Evolutionary conservation across 2,329 filamentous ascomycete species (phyloP).

Genomic region (Nemania sp.): DNA sequence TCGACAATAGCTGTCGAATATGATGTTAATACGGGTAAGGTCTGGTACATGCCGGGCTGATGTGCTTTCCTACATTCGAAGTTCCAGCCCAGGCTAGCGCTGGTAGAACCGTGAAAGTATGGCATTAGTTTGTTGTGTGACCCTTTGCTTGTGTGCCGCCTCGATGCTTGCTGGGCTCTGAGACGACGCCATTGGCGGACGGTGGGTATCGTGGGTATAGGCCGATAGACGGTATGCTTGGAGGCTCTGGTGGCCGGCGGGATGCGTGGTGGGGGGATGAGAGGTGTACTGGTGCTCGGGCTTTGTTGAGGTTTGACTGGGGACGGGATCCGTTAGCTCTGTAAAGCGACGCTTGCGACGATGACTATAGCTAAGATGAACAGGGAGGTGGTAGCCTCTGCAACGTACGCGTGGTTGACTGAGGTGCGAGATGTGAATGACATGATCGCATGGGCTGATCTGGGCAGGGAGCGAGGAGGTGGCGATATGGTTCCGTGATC

Average conservation of each 20-base stretch:
- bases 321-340: neutral
- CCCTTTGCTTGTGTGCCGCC: neutral
- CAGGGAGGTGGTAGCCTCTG: neutral
- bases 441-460: slow-evolving; percentile 4
- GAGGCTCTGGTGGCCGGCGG: slow-evolving; percentile 9
- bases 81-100: neutral
- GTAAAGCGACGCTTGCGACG: neutral
- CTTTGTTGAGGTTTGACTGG: slow-evolving; percentile 10
- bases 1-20: too few relatives aligned
- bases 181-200: slow-evolving; percentile 10
- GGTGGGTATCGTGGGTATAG: slow-evolving; percentile 15
- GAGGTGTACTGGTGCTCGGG: slow-evolving; percentile 18
- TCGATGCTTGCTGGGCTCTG: slow-evolving; percentile 7
- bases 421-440: slow-evolving; percentile 12
- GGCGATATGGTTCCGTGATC: too few relatives aligned
- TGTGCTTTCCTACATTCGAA: neutral
- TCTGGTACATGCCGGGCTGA: too few relatives aligned
- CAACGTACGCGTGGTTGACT: slow-evolving; percentile 13
- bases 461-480: neutral
- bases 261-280: slow-evolving; percentile 15
- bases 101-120: slow-evolving; percentile 16
- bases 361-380: neutral
- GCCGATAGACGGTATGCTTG: slow-evolving; percentile 15
- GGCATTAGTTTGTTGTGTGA: slow-evolving; percentile 11
- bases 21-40: too few relatives aligned